A percentile compares a stretch with the other conserved stretches of the same genome.
Conservation (phyloP, 352 stramenopile genomes). For the Pythium pectinolyticum region DNA sequence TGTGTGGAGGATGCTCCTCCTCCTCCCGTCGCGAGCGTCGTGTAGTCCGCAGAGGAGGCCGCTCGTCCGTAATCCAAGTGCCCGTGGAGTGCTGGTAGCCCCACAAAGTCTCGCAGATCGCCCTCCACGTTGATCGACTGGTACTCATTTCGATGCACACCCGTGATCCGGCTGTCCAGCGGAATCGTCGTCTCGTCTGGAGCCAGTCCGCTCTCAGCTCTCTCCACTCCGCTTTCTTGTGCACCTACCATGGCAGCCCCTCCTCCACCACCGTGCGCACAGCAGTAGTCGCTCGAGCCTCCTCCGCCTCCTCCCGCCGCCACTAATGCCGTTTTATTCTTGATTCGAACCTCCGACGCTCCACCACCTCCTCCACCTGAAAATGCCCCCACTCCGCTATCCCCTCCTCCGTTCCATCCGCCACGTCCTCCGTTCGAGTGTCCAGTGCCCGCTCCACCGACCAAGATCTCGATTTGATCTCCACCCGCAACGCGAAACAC, state of each 20-base stretch:
- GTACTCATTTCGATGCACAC: slow-evolving; percentile 49
- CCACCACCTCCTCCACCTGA: slow-evolving; percentile 65
- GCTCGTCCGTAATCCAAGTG: slow-evolving; percentile 61
- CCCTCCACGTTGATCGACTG: slow-evolving; percentile 52
- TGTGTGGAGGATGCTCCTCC: slow-evolving; percentile 30
- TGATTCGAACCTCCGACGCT: slow-evolving; percentile 50
- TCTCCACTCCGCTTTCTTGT: slow-evolving; percentile 29
- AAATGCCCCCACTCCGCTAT: slow-evolving; percentile 55
- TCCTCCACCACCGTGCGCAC: slow-evolving; percentile 65
- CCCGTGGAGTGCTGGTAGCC: slow-evolving; percentile 42
- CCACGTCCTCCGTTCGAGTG: slow-evolving; percentile 30
- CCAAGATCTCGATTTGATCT: slow-evolving; percentile 53
- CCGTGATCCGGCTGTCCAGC: slow-evolving; percentile 36
- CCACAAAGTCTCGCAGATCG: slow-evolving; percentile 45
- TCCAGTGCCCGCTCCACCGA: slow-evolving; percentile 56
- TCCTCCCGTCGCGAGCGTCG: slow-evolving; percentile 51
- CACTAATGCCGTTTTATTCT: slow-evolving; percentile 50
- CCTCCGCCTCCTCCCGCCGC: slow-evolving; percentile 72
- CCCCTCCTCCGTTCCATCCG: slow-evolving; percentile 69
- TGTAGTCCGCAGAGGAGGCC: slow-evolving; percentile 47
- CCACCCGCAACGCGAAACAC: slow-evolving; percentile 43
- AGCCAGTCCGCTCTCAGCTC: slow-evolving; percentile 43
- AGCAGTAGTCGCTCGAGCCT: slow-evolving; percentile 75
- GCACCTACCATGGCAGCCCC: no score
- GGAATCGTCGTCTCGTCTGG: slow-evolving; percentile 41